These are phyloP conservation scores for Yamadazyma ubonensis DNA, from an alignment of 805 yeast genomes.

Conservation along the genomic window DNA sequence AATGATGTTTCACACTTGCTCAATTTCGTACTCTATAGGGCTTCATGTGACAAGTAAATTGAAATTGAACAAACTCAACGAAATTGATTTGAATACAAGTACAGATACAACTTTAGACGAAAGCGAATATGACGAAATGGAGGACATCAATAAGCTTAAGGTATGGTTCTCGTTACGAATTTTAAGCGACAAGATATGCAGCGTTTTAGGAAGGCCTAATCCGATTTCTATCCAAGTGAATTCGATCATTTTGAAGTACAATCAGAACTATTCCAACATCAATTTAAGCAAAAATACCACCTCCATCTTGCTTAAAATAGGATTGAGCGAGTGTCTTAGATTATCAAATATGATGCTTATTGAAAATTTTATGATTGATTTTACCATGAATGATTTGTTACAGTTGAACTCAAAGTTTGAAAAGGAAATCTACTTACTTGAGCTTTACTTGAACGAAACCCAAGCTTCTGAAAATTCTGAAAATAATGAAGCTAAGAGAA, in stretches of 20 bases:
- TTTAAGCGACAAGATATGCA: constrained; percentile 48
- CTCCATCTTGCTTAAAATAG: constrained; percentile 42
- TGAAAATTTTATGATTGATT: constrained; percentile 50
- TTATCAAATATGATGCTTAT: constrained; percentile 49
- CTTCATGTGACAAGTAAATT: constrained; percentile 45
- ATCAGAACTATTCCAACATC: constrained; percentile 17
- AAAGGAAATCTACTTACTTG: constrained; percentile 38
- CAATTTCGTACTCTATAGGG: constrained; percentile 52
- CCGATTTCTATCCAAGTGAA: constrained; percentile 48
- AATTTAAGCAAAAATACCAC: constrained; percentile 22
- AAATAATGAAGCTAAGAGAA: no score
- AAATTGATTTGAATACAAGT: constrained; percentile 12
- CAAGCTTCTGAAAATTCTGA: constrained; percentile 9
- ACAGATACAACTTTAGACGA: constrained; percentile 14
- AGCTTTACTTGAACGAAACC: constrained; percentile 15
- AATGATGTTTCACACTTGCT: constrained; percentile 47
- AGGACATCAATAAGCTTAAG: constrained; percentile 37
- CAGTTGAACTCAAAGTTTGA: constrained; percentile 41
- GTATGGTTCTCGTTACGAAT: constrained; percentile 52
- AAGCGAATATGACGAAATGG: constrained; percentile 35
- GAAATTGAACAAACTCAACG: constrained; percentile 19
- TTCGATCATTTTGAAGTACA: constrained; percentile 25
- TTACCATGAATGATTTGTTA: constrained; percentile 40
- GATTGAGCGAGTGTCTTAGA: constrained; percentile 49
- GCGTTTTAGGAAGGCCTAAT: constrained; percentile 53